phyloP scores from a whole-genome alignment of 116 monocot genomes.

The Thalassia testudinum region DNA sequence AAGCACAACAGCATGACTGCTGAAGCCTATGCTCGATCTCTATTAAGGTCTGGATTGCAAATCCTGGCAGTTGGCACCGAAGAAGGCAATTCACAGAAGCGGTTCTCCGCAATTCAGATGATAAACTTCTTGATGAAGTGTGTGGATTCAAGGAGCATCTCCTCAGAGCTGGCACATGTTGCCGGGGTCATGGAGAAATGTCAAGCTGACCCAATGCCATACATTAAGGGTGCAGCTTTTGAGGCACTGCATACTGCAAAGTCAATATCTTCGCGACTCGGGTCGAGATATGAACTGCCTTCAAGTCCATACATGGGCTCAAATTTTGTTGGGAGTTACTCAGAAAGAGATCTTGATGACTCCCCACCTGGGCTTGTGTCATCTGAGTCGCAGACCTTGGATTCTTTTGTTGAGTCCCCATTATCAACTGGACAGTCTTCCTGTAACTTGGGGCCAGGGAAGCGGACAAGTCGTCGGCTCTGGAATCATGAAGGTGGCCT shows the following conservation, averaged over 20 bases:
- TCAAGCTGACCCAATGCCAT: conserved; percentile 61
- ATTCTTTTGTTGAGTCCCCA: conserved; percentile 41
- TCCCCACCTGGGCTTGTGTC: conserved; percentile 26
- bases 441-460: conserved; percentile 13
- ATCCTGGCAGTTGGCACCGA: conserved; percentile 26
- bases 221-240: conserved; percentile 62
- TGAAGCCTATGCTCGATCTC: conserved; percentile 69
- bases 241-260: conserved; percentile 59
- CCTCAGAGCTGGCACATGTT: conserved; percentile 46
- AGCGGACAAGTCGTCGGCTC: conserved; percentile 39
- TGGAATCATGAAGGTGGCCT: conserved; percentile 49
- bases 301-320: conserved; percentile 23
- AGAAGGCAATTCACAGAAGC: conserved; percentile 68
- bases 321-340: conserved; percentile 5
- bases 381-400: conserved; percentile 66
- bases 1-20: conserved; percentile 42
- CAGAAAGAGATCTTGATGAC: neutral
- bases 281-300: conserved; percentile 12
- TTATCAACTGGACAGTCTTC: conserved; percentile 27
- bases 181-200: conserved; percentile 61
- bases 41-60: conserved; percentile 61
- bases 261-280: neutral
- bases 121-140: conserved; percentile 89
- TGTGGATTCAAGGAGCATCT: conserved; percentile 58
- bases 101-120: conserved; percentile 85